Evolutionary conservation across 768 basidiomycete species (phyloP), one percentile per base, ranked within the genome.

Genomic region (Sporobolomyces pararoseus): DNA sequence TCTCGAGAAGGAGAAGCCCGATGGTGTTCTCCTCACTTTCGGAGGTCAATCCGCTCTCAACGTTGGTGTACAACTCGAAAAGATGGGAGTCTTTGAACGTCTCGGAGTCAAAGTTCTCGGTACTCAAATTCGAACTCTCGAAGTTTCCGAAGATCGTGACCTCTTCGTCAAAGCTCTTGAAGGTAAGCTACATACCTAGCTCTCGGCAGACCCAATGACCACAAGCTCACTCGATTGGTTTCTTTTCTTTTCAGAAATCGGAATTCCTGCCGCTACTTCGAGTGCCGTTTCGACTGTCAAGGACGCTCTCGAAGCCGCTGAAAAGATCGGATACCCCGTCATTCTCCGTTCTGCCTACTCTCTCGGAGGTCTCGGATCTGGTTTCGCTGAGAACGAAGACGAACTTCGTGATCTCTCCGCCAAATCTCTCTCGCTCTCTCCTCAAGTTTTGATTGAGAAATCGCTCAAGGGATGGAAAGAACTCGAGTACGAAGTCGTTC

Each of bases 381-480:
- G 95, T 37, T 99, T 99, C 76, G 95, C 95, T n/a, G 87, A 94
- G 81, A 83, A 96, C 76, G 93, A 94, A 79, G 83, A 80, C n/a
- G 90, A 97, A 82, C 83, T 99, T 67, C 85, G 86, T 72, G 89
- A 89, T 37, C 82, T 99, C 25, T 97, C 94, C 78, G 85, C 83
- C 75, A 96, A 94, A 82, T 95, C 96, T 14, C 98, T 99, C 78
- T 94, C 95, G 52, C 97, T 92, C 19, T 93, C 91, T 76, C 93
- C 95, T 51, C 96, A 98, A 81, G 94, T 99, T 0, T 84, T 99
- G n/a, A 92, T 99, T 21, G 96, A 99, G 84, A 94, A 87, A 84
- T 93, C 90, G 76, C 98, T 98, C 95, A 98, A 98, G 82, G 95
- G 95, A 3, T 99, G 95, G 95, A 98, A 99, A 82, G 95, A 99